Evolutionary conservation across 768 basidiomycete genomes (phyloP).

Genomic region (Pleurotus cornucopiae): DNA sequence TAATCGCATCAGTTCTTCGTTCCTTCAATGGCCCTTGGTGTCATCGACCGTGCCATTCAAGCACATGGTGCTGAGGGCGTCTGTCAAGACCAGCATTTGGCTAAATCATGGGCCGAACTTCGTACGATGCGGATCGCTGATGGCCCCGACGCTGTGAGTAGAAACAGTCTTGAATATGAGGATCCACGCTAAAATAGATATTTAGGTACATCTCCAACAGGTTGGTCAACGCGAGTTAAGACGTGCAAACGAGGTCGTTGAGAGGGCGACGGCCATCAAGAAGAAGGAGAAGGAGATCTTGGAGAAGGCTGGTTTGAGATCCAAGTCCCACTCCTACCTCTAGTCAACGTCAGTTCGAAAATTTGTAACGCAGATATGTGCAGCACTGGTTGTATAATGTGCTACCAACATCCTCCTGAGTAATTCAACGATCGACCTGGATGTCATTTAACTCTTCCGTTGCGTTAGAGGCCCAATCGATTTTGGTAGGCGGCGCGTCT

Average conservation of each 20-base stretch:
- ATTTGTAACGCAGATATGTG: background rate
- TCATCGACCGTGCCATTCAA: constrained; percentile 96
- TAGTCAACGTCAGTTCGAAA: background rate
- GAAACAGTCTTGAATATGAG: background rate
- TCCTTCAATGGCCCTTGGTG: constrained; percentile 81
- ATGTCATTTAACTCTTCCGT: too few species aligned
- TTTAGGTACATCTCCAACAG: constrained; percentile 89
- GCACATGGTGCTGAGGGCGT: constrained; percentile 95
- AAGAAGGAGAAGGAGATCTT: constrained; percentile 60
- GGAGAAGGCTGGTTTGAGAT: constrained; percentile 55
- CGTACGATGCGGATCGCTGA: constrained; percentile 88
- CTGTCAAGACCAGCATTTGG: constrained; percentile 84
- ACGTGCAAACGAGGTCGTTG: constrained; percentile 59
- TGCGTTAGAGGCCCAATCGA: too few species aligned
- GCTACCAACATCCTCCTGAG: too few species aligned
- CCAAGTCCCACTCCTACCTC: background rate
- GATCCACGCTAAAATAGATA: too few species aligned
- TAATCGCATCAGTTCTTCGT: constrained; percentile 74
- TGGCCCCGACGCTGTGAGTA: constrained; percentile 74
- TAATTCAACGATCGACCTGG: too few species aligned
- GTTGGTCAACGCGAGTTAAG: constrained; percentile 87
- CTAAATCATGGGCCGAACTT: constrained; percentile 70
- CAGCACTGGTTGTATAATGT: too few species aligned
- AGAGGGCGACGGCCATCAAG: constrained; percentile 49
- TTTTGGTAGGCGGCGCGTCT: too few species aligned